phyloP scores from a whole-genome alignment of 495 filamentous ascomycete species.

The Pyronema omphalodes region DNA sequence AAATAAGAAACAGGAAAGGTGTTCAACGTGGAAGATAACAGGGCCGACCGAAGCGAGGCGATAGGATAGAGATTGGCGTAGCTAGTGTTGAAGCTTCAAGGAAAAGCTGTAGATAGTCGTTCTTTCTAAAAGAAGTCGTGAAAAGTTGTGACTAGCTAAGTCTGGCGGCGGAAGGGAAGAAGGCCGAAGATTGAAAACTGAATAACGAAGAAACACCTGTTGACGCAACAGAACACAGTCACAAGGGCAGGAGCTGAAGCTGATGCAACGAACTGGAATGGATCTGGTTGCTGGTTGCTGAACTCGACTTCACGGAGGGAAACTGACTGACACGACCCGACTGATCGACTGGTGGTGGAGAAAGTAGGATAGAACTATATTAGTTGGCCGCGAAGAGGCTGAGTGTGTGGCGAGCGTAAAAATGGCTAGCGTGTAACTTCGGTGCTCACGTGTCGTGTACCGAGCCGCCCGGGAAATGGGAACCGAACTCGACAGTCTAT shows the following conservation, averaged over 20 bases:
- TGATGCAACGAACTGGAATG: background rate
- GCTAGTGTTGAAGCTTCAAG: background rate
- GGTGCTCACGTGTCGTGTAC: background rate
- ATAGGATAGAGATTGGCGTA: background rate
- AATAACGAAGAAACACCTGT: background rate
- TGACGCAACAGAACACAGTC: background rate
- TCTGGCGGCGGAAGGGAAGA: background rate
- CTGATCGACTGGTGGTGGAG: background rate
- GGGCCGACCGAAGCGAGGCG: background rate
- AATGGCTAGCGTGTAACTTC: background rate
- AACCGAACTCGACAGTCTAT: too few relatives aligned
- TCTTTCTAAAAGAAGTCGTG: background rate
- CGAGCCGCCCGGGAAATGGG: background rate
- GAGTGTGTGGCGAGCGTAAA: background rate
- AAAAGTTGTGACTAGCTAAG: background rate
- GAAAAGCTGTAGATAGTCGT: background rate
- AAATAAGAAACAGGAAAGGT: slow-evolving; percentile 2
- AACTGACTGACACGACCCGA: background rate
- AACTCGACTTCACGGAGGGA: background rate
- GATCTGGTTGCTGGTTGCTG: background rate
- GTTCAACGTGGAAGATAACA: background rate
- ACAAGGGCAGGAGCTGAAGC: background rate
- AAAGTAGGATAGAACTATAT: background rate
- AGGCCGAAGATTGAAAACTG: background rate
- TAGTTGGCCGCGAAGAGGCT: background rate